Evolutionary conservation across 768 basidiomycete genomes (phyloP), one percentile per base, ranked within the genome.

Genomic region (Tricholoma saponaceum): DNA sequence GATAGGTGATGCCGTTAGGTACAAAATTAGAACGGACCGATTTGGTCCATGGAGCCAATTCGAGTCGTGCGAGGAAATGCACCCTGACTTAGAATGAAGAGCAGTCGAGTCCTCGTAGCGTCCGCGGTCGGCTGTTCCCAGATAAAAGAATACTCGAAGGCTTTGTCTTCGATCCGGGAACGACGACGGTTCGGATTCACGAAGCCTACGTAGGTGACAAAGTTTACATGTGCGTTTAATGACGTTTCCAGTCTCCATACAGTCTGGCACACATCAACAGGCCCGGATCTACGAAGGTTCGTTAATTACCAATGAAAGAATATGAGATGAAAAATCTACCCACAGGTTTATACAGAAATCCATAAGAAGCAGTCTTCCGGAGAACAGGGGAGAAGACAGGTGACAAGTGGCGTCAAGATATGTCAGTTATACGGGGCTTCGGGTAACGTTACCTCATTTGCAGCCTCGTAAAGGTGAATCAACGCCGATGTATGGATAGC

Each of bases 351-450:
- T 35, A 9, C 16, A 41, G 33, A 22, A 33, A 57, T 58, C 59
- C 62, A 53, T 60, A 59, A 60, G 59, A 65, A 69, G 65, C 60
- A 56, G 50, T 60, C 59, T 60, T 32, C 60, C 60, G 37, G 60
- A 60, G 61, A 54, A 57, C 64, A 69, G 69, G 58, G 69, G 58
- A 66, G 64, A 72, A 68, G 70, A 62, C 71, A 69, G 66, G 66
- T 76, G 74, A 73, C 72, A 74, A 70, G 75, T 75, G 75, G 74
- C 74, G 76, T 73, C 68, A 64, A 68, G 59, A 69, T 68, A 73
- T 76, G 76, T 72, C 72, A 76, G 66, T 69, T 66, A 72, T 70
- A 69, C 65, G 59, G 63, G 66, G 62, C 72, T 74, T 78, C 74
- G 68, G 67, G 62, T 72, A 72, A 77, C 74, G 74, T 75, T 70